Conservation (phyloP, 352 stramenopile genomes). For the Pythium aphanidermatum region DNA sequence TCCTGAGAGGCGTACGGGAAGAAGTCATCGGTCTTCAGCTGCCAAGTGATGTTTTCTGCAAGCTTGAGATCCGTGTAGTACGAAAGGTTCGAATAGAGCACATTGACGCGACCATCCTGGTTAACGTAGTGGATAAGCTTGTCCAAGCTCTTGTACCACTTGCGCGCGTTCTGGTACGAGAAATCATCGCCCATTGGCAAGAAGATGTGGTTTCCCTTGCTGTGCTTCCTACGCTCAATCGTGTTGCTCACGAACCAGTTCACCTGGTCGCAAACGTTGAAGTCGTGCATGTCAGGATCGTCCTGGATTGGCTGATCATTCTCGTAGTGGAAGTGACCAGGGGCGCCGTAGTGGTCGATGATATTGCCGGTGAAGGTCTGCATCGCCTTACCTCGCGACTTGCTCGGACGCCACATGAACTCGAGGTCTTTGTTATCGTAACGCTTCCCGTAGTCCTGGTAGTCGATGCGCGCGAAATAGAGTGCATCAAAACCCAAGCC, state of each 20-base stretch:
- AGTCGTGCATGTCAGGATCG: constrained; percentile 79
- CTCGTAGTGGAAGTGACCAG: constrained; percentile 72
- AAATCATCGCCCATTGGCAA: constrained; percentile 95
- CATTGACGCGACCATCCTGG: constrained; percentile 85
- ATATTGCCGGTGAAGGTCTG: constrained; percentile 88
- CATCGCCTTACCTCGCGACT: constrained; percentile 72
- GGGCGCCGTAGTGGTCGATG: constrained; percentile 74
- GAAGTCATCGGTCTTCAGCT: constrained; percentile 95
- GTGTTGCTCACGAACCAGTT: constrained; percentile 80
- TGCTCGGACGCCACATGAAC: constrained; percentile 93
- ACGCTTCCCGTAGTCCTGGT: constrained; percentile 92
- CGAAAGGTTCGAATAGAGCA: constrained; percentile 95
- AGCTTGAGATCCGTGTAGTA: constrained; percentile 95
- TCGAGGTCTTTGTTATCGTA: constrained; percentile 88
- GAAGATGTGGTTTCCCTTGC: constrained; percentile 81
- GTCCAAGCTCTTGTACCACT: constrained; percentile 95
- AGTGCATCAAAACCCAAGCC: constrained; percentile 94
- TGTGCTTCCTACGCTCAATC: constrained; percentile 56
- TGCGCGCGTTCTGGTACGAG: constrained; percentile 83
- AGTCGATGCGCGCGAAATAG: constrained; percentile 98
- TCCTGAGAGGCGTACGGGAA: constrained; percentile 93
- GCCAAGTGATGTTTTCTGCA: constrained; percentile 67
- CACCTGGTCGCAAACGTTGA: constrained; percentile 85
- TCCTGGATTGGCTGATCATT: constrained; percentile 80
- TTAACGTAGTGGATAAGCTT: constrained; percentile 95